Evolutionary conservation across 768 basidiomycete genomes (phyloP).

Genomic region (Dentipellis sp.): DNA sequence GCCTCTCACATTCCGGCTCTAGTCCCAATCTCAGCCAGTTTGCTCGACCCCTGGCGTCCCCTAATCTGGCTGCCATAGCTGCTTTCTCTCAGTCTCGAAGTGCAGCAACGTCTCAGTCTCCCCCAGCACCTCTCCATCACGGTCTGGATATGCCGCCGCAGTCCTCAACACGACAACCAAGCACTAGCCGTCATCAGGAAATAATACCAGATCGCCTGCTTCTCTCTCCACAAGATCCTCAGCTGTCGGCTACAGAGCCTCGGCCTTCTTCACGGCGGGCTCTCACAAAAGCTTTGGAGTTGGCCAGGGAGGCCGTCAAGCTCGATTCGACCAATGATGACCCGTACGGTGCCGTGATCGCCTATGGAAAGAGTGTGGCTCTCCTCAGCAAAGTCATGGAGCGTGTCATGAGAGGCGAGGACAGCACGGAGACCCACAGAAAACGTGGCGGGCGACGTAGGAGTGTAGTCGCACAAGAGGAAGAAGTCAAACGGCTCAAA

Average conservation of each 20-base stretch:
- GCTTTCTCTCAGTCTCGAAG: conserved; percentile 47
- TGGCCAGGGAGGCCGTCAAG: conserved; percentile 84
- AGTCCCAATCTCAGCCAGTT: conserved; percentile 11
- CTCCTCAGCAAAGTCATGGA: conserved; percentile 91
- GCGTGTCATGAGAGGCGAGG: conserved; percentile 77
- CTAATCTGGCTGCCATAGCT: conserved; percentile 41
- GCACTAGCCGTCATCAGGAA: conserved; percentile 26
- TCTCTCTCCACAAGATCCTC: conserved; percentile 30
- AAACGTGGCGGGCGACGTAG: conserved; percentile 53
- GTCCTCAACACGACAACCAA: conserved; percentile 22
- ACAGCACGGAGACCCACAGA: conserved; percentile 56
- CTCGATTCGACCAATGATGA: conserved; percentile 85
- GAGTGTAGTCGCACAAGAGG: conserved; percentile 84
- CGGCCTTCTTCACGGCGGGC: conserved; percentile 78
- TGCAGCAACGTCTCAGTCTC: conserved; percentile 20
- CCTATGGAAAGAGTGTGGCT: conserved; percentile 80
- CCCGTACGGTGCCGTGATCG: conserved; percentile 80
- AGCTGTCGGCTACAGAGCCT: conserved; percentile 32
- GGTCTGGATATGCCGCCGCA: conserved; percentile 49
- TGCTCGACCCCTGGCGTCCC: conserved; percentile 13
- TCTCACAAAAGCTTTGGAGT: conserved; percentile 75
- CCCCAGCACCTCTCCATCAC: conserved; percentile 36
- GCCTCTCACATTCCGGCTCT: conserved; percentile 13
- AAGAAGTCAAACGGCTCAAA: conserved; percentile 78
- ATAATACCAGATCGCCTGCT: conserved; percentile 33